phyloP scores from a whole-genome alignment of 768 basidiomycete species.

The Lentinula lateritia region DNA sequence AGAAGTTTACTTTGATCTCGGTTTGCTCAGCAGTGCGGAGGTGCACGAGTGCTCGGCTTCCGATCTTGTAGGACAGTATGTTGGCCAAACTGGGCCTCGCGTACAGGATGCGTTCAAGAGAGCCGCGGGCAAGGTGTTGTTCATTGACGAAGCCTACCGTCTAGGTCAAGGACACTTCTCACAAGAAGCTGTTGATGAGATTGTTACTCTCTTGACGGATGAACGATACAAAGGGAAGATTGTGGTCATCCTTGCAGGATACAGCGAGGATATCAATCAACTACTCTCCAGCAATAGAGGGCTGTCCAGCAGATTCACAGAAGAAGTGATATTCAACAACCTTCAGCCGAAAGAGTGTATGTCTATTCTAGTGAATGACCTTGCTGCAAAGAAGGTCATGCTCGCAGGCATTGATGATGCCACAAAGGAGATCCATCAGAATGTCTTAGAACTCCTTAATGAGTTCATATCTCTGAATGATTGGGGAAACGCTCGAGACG shows the following conservation, averaged over 20 bases:
- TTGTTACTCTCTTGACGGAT: conserved; percentile 46
- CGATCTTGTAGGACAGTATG: conserved; percentile 64
- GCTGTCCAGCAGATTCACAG: conserved; percentile 40
- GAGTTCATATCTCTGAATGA: conserved; percentile 29
- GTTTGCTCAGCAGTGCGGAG: conserved; percentile 39
- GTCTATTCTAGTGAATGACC: conserved; percentile 25
- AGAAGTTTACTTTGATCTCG: conserved; percentile 48
- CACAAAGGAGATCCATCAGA: conserved; percentile 10
- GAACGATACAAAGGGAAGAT: conserved; percentile 32
- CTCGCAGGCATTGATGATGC: conserved; percentile 19
- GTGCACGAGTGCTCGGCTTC: conserved; percentile 66
- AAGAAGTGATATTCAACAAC: conserved; percentile 35
- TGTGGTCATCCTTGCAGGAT: conserved; percentile 42
- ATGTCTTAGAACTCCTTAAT: conserved; percentile 21
- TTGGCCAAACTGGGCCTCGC: conserved; percentile 71
- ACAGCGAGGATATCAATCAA: conserved; percentile 39
- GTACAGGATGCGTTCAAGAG: conserved; percentile 54
- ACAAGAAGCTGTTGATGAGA: conserved; percentile 67
- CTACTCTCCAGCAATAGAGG: conserved; percentile 37
- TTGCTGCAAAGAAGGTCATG: conserved; percentile 24
- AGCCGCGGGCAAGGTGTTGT: conserved; percentile 62
- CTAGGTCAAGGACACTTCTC: conserved; percentile 58
- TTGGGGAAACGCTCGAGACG: conserved; percentile 45
- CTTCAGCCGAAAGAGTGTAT: conserved; percentile 31
- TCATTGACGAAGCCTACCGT: conserved; percentile 70